Base-by-base conservation (phyloP, 228 moss, liverwort and hornwort species). In the Sphagnum magellanicum region DNA sequence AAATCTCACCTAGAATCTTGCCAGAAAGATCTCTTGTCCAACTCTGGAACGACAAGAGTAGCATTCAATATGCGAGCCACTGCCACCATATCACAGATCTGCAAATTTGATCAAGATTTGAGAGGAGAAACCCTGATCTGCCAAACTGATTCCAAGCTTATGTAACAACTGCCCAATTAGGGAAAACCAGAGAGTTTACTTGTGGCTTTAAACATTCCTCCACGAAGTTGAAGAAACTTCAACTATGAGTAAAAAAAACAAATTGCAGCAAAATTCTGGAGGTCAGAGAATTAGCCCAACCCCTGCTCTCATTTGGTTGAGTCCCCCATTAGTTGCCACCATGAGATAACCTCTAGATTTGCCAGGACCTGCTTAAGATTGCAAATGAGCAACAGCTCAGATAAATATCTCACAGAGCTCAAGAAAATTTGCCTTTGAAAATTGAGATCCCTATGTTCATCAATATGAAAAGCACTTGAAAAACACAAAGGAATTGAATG, bases 11-110 rank as follows among this genome's bases (percentile, higher is more conserved):
- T 98, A 70, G 89, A 83, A 78, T 98, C 98, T 78, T 94, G 93
- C 98, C 98, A 98, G 76, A 93, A 98, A 46, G 98, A 98, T 76
- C 94, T 76, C 78, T 93, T 98, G 86, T 98, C 98, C 68, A 98
- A 92, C 77, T 94, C 98, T 59, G 98, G 98, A 78, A 98, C 88
- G 63, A 98, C 98, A 69, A 98, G 77, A 11, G 98, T 98, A 67
- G 98, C 98, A 81, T 98, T 94, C 52, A 98, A 81, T 66, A 94
- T 87, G 68, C 92, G 94, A 71, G 98, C 98, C 65, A 98, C 92
- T 74, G 92, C 92, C 76, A 98, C 98, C 98, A 98, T 98, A 70
- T 98, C 98, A 84, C 98, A 98, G 72, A 98, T 98, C 98, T 98
- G 93, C 50, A 73, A 76, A 62, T 72, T 49, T 6, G 52, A 70